Evolutionary conservation across 352 stramenopile species (phyloP).

Genomic region (Globisporangium perplexum): DNA sequence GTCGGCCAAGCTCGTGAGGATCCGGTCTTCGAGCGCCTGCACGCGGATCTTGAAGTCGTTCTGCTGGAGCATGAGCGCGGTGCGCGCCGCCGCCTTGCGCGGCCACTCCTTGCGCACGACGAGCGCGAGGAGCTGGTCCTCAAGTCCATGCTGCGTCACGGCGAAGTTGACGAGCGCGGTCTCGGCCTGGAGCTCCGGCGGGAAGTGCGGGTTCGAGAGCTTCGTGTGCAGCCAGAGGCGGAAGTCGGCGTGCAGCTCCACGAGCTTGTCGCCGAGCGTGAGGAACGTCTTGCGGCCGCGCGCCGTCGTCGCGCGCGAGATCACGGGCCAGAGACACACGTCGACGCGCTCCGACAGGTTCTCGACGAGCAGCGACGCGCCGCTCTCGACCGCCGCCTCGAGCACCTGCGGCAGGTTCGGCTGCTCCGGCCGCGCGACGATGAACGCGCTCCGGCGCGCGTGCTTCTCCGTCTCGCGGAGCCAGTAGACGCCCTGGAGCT

Average conservation of each 20-base stretch:
- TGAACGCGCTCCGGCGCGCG: conserved; percentile 42
- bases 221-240: conserved; percentile 90
- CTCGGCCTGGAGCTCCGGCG: conserved; percentile 88
- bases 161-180: conserved; percentile 91
- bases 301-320: conserved; percentile 64
- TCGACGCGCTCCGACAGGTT: conserved; percentile 89
- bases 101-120: conserved; percentile 90
- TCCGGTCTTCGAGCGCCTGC: conserved; percentile 86
- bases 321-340: conserved; percentile 79
- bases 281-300: conserved; percentile 71
- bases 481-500: conserved; percentile 89
- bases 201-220: conserved; percentile 90
- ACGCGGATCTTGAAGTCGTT: conserved; percentile 90
- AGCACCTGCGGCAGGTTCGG: conserved; percentile 67
- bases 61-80: conserved; percentile 82
- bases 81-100: conserved; percentile 73
- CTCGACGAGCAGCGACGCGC: conserved; percentile 79
- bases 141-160: conserved; percentile 85
- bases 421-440: conserved; percentile 83
- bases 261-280: conserved; percentile 84
- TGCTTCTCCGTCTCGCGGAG: conserved; percentile 82
- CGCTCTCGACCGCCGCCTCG: conserved; percentile 76
- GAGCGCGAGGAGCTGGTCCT: conserved; percentile 86
- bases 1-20: conserved; percentile 78
- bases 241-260: conserved; percentile 81